Evolutionary conservation across 805 yeast genomes (phyloP).

Genomic region (Candida mattraensis): DNA sequence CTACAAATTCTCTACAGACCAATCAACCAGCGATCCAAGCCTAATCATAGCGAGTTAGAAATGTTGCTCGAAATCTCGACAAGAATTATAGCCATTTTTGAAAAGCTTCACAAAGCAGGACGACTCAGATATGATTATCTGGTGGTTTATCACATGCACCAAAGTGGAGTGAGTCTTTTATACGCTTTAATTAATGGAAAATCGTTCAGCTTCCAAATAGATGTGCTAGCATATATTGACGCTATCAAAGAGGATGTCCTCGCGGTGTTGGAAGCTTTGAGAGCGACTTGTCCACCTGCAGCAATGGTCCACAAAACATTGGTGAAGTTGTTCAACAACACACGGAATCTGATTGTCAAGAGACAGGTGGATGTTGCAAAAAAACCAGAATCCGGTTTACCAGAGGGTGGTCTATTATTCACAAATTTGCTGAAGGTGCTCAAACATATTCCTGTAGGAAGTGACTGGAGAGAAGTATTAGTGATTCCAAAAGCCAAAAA

Average conservation of each 20-base stretch:
- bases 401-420: too few species aligned
- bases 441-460: too few species aligned
- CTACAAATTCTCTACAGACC: conserved; percentile 18
- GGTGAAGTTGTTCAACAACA: conserved; percentile 14
- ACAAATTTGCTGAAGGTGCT: too few species aligned
- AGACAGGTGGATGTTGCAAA: conserved; percentile 6
- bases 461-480: too few species aligned
- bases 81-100: conserved; percentile 13
- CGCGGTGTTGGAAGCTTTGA: conserved; percentile 6
- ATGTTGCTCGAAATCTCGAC: conserved; percentile 15
- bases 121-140: conserved; percentile 20
- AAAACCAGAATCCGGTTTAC: too few species aligned
- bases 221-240: conserved; percentile 5
- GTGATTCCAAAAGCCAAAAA: background rate
- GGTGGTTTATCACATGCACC: conserved; percentile 19
- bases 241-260: conserved; percentile 4
- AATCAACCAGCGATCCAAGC: conserved; percentile 6
- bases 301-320: conserved; percentile 12
- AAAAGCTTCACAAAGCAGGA: conserved; percentile 5
- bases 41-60: conserved; percentile 8
- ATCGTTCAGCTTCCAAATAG: conserved; percentile 7
- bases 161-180: conserved; percentile 15
- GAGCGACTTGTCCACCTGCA: conserved; percentile 18
- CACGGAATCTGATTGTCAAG: conserved; percentile 12
- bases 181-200: conserved; percentile 18